phyloP scores from a whole-genome alignment of 169 alveolate species.

The Plasmodium gonderi region DNA sequence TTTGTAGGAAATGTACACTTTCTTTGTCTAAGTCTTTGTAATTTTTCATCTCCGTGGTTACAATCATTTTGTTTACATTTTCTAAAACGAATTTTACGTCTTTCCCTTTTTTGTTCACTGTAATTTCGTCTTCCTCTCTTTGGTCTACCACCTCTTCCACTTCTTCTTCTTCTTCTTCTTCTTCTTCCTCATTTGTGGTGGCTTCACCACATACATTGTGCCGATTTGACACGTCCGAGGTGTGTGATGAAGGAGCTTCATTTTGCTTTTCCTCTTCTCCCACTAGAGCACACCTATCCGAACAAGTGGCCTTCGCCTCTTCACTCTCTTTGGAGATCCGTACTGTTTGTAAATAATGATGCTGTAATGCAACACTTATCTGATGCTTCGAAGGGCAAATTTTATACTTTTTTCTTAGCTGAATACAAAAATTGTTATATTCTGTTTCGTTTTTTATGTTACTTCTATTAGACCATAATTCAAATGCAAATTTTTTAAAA shows the following conservation, averaged over 20 bases:
- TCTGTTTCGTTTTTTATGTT: constrained; percentile 36
- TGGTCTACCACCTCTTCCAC: background rate
- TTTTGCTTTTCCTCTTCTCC: background rate
- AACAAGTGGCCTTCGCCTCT: background rate
- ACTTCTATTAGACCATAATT: constrained; percentile 66
- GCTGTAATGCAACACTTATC: constrained; percentile 69
- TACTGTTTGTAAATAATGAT: constrained; percentile 42
- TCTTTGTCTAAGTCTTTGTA: constrained; percentile 72
- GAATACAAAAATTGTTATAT: constrained; percentile 50
- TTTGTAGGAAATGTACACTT: constrained; percentile 79
- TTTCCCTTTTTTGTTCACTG: constrained; percentile 44
- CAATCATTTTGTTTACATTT: constrained; percentile 68
- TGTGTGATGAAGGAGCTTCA: background rate
- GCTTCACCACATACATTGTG: background rate
- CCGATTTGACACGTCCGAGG: background rate
- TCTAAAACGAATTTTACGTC: constrained; percentile 63
- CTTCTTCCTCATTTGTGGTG: background rate
- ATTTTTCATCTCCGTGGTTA: constrained; percentile 67
- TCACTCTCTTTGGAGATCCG: background rate
- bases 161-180: background rate
- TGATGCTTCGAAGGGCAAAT: constrained; percentile 85
- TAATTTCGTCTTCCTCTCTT: constrained; percentile 9
- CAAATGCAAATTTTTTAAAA: constrained; percentile 59
- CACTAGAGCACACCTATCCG: background rate
- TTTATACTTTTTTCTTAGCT: constrained; percentile 77